A percentile compares a stretch with the other conserved stretches of the same genome.
Evolutionary conservation across 2,329 filamentous ascomycete genomes (phyloP).

Genomic region (Proliferodiscus dingleyae): DNA sequence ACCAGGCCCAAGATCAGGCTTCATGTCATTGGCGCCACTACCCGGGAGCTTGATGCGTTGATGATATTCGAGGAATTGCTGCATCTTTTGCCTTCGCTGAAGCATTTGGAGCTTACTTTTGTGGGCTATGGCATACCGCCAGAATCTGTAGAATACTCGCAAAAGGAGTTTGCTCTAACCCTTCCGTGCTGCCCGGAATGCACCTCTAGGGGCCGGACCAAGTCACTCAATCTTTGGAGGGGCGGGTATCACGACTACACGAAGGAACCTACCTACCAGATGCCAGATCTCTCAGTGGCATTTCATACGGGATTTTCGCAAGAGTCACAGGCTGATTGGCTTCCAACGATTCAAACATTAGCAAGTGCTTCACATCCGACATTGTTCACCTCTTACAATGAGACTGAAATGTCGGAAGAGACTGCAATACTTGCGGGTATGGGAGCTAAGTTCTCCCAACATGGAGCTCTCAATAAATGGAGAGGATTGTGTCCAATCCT

Average conservation of each 20-base stretch:
- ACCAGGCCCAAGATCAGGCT: constrained; percentile 7
- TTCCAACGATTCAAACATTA: constrained; percentile 12
- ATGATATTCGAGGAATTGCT: constrained; percentile 19
- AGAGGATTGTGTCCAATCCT: constrained; percentile 11
- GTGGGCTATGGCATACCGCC: constrained; percentile 11
- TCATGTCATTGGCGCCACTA: constrained; percentile 16
- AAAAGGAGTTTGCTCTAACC: neutral
- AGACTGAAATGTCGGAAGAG: constrained; percentile 17
- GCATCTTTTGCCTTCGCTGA: constrained; percentile 13
- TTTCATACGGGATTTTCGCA: constrained; percentile 18
- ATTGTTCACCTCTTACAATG: constrained; percentile 18
- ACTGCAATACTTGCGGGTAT: constrained; percentile 3
- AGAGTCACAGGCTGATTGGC: constrained; percentile 8
- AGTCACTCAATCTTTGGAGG: constrained; percentile 9
- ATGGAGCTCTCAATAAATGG: constrained; percentile 17
- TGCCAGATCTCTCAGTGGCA: constrained; percentile 14
- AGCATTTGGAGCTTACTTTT: constrained; percentile 5
- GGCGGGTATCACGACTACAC: constrained; percentile 15
- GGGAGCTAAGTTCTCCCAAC: constrained; percentile 8
- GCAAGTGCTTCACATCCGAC: constrained; percentile 8
- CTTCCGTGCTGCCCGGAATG: constrained; percentile 15
- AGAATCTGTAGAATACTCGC: neutral
- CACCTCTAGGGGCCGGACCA: neutral
- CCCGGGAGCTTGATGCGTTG: constrained; percentile 10
- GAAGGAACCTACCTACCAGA: neutral